phyloP scores from a whole-genome alignment of 805 yeast species.

The Jamesozyma lodderae region DNA sequence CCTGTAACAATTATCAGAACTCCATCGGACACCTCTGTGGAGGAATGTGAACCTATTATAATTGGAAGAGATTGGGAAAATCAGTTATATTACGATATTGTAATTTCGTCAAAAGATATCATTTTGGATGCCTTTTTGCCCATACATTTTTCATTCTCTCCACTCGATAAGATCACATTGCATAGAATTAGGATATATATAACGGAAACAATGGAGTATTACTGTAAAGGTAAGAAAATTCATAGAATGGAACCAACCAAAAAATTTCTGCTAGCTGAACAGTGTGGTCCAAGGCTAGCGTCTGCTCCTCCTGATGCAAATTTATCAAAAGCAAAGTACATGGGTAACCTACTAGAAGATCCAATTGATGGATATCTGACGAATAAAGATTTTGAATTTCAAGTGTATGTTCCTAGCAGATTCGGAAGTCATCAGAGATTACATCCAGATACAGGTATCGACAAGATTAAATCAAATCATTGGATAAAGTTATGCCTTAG shows the following conservation, averaged over 20 bases:
- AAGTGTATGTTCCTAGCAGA: constrained; percentile 70
- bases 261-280: constrained; percentile 73
- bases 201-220: constrained; percentile 87
- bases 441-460: constrained; percentile 81
- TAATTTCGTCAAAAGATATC: constrained; percentile 82
- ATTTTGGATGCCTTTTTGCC: constrained; percentile 80
- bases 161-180: constrained; percentile 74
- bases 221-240: constrained; percentile 73
- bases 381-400: constrained; percentile 76
- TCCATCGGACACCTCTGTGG: constrained; percentile 68
- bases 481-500: constrained; percentile 90
- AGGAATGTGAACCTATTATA: constrained; percentile 88
- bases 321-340: constrained; percentile 31
- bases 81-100: constrained; percentile 78
- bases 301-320: constrained; percentile 28
- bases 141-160: constrained; percentile 71
- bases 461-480: constrained; percentile 79
- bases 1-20: constrained; percentile 66
- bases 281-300: constrained; percentile 47
- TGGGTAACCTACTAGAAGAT: constrained; percentile 36
- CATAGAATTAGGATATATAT: constrained; percentile 80
- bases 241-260: constrained; percentile 87
- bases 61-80: constrained; percentile 92
- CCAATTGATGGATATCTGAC: constrained; percentile 42
- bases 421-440: constrained; percentile 47